Evolutionary conservation across 352 stramenopile genomes (phyloP).

Genomic region (Phytopythium chamaehyphon): DNA sequence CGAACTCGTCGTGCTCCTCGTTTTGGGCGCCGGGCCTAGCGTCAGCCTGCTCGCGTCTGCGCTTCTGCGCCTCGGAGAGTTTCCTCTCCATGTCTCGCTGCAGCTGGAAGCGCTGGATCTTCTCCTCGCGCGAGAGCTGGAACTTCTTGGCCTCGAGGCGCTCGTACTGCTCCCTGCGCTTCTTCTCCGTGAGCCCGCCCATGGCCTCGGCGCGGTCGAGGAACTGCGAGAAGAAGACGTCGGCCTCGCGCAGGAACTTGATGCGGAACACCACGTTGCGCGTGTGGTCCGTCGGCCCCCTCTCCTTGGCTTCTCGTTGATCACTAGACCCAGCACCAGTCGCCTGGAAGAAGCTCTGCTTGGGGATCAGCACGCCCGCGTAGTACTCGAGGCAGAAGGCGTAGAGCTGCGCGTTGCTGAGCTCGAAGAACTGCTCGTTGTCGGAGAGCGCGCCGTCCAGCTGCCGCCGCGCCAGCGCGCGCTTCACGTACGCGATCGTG

Average conservation of each 20-base stretch:
- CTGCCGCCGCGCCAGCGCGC: constrained; percentile 53
- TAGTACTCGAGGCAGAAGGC: constrained; percentile 81
- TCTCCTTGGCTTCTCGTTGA: constrained; percentile 27
- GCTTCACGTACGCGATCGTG: constrained; percentile 24
- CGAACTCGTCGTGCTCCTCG: constrained; percentile 19
- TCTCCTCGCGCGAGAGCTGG: constrained; percentile 65
- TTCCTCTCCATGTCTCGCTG: constrained; percentile 76
- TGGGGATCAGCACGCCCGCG: constrained; percentile 67
- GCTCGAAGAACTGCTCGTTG: constrained; percentile 79
- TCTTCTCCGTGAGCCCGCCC: constrained; percentile 58
- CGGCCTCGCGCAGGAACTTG: constrained; percentile 62
- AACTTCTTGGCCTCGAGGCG: constrained; percentile 67
- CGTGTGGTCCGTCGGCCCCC: constrained; percentile 42
- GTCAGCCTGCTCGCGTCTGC: constrained; percentile 24
- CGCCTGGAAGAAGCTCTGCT: constrained; percentile 70
- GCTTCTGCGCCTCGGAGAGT: constrained; percentile 46
- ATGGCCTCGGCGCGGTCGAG: constrained; percentile 62
- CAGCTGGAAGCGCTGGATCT: constrained; percentile 77
- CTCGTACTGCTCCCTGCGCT: constrained; percentile 74
- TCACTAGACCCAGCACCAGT: neutral
- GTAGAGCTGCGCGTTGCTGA: constrained; percentile 79
- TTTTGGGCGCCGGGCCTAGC: constrained; percentile 12
- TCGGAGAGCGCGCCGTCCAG: constrained; percentile 57
- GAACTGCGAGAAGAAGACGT: constrained; percentile 76
- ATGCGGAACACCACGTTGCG: constrained; percentile 63